Percentiles rank a stretch among this genome's conserved stretches.
Evolutionary conservation across 2,329 filamentous ascomycete genomes (phyloP).

Genomic region (Davidsoniella eucalypti): DNA sequence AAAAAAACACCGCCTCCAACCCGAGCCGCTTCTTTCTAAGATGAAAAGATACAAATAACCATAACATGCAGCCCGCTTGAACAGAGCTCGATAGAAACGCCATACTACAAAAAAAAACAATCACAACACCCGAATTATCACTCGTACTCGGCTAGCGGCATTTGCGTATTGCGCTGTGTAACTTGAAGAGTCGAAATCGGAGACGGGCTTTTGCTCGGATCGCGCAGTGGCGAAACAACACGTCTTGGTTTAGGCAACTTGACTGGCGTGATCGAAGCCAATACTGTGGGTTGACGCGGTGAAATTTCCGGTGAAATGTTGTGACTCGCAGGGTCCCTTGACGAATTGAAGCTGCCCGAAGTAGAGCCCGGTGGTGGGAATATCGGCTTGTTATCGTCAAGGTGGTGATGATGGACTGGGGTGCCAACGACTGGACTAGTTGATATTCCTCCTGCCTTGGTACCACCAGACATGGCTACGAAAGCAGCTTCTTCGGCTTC

Average conservation of each 20-base stretch:
- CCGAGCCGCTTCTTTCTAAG: too few species aligned
- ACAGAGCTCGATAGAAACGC: too few species aligned
- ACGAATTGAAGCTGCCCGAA: not conserved
- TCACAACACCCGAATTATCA: not conserved
- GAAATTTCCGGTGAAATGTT: not conserved
- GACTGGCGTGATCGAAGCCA: not conserved
- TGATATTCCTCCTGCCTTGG: too few species aligned
- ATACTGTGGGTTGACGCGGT: not conserved
- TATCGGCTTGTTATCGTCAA: slow-evolving; percentile 2
- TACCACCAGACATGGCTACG: too few species aligned
- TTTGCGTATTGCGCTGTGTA: not conserved
- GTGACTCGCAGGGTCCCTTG: not conserved
- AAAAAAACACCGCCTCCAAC: not conserved
- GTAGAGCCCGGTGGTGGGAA: not conserved
- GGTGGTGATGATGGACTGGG: not conserved
- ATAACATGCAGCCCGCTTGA: too few species aligned
- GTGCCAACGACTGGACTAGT: too few species aligned
- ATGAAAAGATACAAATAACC: not conserved
- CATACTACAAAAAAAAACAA: too few species aligned
- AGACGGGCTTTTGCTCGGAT: not conserved
- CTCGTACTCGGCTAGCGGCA: not conserved
- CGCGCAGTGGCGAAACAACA: not conserved
- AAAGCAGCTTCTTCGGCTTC: not conserved
- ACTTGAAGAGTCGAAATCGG: not conserved
- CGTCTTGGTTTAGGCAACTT: not conserved